These are phyloP conservation scores for Aspergillus carlsbadensis DNA, from an alignment of 495 filamentous ascomycete genomes.

Conservation along the genomic window DNA sequence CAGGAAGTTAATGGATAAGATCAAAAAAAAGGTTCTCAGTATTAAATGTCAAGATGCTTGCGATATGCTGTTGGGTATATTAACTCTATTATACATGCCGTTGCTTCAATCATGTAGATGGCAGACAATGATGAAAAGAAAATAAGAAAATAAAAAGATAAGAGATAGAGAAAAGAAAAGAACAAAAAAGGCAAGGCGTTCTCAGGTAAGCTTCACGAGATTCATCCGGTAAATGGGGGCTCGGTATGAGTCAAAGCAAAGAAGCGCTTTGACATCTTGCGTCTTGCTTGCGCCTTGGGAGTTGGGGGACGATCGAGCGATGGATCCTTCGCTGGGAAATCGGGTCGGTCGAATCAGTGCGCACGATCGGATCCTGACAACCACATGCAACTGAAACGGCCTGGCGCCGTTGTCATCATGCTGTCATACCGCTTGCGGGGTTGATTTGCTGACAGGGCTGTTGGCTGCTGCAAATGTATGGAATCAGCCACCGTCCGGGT, in stretches of 20 bases:
- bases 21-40: background rate
- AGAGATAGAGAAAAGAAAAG: conserved; percentile 11
- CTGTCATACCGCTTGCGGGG: conserved; percentile 22
- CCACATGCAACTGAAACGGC: conserved; percentile 19
- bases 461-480: conserved; percentile 9
- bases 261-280: conserved; percentile 16
- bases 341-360: conserved; percentile 4
- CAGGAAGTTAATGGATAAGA: background rate
- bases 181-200: conserved; percentile 12
- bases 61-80: conserved; percentile 45
- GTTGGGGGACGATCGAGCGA: background rate
- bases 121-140: conserved; percentile 12
- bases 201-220: conserved; percentile 10
- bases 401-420: conserved; percentile 15
- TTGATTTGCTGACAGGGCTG: conserved; percentile 12
- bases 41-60: conserved; percentile 11
- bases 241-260: conserved; percentile 2
- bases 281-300: background rate
- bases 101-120: conserved; percentile 26
- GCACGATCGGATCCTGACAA: conserved; percentile 9
- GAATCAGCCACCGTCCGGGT: conserved; percentile 10
- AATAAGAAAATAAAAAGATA: conserved; percentile 14
- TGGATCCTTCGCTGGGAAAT: conserved; percentile 3
- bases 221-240: conserved; percentile 3
- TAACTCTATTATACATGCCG: conserved; percentile 49